Base-by-base conservation (phyloP, 179 eudicot species). In the Gypsophila paniculata region DNA sequence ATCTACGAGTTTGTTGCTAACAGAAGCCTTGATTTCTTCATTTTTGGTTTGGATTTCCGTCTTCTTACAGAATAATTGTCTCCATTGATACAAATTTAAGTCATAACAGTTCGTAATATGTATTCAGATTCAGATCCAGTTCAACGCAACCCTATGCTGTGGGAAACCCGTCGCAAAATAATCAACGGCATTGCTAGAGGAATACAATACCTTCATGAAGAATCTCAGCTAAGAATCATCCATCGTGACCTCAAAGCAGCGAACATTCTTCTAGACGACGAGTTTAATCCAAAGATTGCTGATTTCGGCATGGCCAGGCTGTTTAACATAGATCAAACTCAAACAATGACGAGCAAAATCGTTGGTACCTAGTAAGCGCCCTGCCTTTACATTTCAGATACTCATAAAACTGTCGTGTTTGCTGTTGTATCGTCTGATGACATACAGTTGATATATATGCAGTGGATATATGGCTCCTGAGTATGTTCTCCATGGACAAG, bases 291-390 rank as follows among this genome's bases (percentile, higher is more conserved):
- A 1, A 82, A 84, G 69, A 73, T 84, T 65, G 80, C 83, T 51
- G 83, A 82, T 73, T 82, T 84, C 55, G 87, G 87, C 2, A 72
- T 75, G 83, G 85, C 87, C 38, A 82, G 81, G 34, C 38, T 78
- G n/a, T 74, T 74, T 66, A 52, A 68, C 22, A 48, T 71, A 8
- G 82, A 82, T 52, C 85, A 84, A 65, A 80, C 77, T 68, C 79
- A 80, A 48, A 79, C 71, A 26, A 70, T 34, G 23, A 74, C 88
- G 39, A 76, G 64, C 49, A 77, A 53, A 78, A 71, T 82, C 5
- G 86, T 80, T 21, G 85, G 85, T 58, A 82, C 85, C 60, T 79
- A 66, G 88, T 85, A 72, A 80, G 78, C 65, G 29, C 73, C 34
- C 12, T 29, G 7, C 25, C 5, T 69, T 5, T 62, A 5, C 39